phyloP scores from a whole-genome alignment of 441 rosid genomes.

The Isatis lusitanica region DNA sequence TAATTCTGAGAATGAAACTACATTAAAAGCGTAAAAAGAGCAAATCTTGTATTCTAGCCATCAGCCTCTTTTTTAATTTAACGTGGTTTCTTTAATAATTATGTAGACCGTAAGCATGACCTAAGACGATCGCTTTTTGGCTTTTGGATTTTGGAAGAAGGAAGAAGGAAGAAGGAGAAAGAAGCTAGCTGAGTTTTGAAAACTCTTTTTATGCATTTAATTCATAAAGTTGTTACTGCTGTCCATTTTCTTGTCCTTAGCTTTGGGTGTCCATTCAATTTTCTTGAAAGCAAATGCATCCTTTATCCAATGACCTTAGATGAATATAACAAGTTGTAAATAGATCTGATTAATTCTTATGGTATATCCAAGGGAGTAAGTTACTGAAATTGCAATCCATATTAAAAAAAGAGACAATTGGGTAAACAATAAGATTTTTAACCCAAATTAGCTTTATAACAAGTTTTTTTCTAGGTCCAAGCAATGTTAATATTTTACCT shows the following conservation, averaged over 20 bases:
- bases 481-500: too few species aligned
- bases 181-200: conserved; percentile 11
- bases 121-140: neutral
- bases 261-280: neutral
- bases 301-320: neutral
- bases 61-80: neutral
- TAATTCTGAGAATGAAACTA: conserved; percentile 15
- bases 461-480: too few species aligned
- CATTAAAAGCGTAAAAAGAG: conserved; percentile 16
- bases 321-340: neutral
- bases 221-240: conserved; percentile 29
- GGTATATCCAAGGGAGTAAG: neutral
- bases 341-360: neutral
- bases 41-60: conserved; percentile 1
- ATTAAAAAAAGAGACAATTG: too few species aligned
- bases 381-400: neutral
- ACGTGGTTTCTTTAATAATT: neutral
- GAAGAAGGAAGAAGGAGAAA: neutral
- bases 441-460: too few species aligned
- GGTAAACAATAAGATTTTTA: too few species aligned
- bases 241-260: conserved; percentile 8
- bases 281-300: neutral
- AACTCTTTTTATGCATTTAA: conserved; percentile 23
- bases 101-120: conserved; percentile 19
- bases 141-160: conserved; percentile 8